A percentile compares a stretch with the other conserved stretches of the same genome.
Evolutionary conservation across 352 stramenopile genomes (phyloP).

Genomic region (Globisporangium middletonii): DNA sequence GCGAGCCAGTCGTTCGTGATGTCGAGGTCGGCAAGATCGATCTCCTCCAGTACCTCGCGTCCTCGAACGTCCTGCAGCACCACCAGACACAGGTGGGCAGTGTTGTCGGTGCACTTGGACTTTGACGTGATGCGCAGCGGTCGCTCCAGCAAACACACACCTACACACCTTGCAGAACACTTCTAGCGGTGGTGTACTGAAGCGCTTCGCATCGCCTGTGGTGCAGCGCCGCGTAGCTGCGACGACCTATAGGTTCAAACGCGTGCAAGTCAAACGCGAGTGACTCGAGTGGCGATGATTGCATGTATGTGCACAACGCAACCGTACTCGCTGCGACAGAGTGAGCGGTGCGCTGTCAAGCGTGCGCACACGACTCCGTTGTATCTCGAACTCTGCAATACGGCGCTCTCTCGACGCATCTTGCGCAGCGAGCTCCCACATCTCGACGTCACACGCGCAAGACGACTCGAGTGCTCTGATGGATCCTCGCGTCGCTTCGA

Average conservation of each 20-base stretch:
- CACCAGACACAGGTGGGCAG: not conserved
- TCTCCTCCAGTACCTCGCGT: conserved; percentile 16
- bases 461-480: no score
- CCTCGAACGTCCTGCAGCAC: conserved; percentile 20
- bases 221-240: not conserved
- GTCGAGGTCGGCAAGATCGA: conserved; percentile 20
- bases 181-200: conserved; percentile 18
- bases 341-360: not conserved
- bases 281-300: no score
- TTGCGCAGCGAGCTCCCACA: conserved; percentile 10
- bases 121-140: no score
- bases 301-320: no score
- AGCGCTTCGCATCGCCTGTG: conserved; percentile 12
- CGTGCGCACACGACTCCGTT: not conserved
- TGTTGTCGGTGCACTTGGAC: not conserved
- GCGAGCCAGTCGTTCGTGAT: conserved; percentile 29
- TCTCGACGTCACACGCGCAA: not conserved
- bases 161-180: conserved; percentile 28
- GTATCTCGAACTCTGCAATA: not conserved
- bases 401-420: not conserved
- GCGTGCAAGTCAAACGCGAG: no score
- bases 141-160: no score
- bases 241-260: not conserved
- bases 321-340: conserved; percentile 1
- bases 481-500: no score